Evolutionary conservation across 768 basidiomycete species (phyloP).

Genomic region (Mycena pura): DNA sequence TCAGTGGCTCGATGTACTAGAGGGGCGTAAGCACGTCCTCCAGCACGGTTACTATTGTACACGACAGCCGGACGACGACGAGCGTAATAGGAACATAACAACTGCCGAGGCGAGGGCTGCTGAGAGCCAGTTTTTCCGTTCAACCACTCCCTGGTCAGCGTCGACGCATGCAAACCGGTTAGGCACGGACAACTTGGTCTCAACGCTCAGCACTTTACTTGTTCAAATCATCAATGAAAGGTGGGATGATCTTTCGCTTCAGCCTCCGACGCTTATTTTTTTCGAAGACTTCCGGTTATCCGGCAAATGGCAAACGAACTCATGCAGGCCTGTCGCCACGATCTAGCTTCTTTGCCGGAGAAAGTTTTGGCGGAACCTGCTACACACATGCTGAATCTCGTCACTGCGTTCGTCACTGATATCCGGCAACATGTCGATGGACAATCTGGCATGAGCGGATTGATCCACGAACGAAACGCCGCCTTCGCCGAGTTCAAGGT

Average conservation of each 20-base stretch:
- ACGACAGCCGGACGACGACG: constrained; percentile 47
- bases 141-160: constrained; percentile 43
- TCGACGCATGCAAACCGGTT: constrained; percentile 37
- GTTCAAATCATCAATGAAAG: constrained; percentile 40
- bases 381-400: constrained; percentile 41
- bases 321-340: constrained; percentile 34
- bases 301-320: constrained; percentile 37
- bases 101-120: constrained; percentile 38
- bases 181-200: constrained; percentile 43
- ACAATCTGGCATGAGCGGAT: constrained; percentile 25
- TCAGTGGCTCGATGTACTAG: constrained; percentile 51
- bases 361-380: constrained; percentile 42
- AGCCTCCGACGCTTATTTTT: neutral
- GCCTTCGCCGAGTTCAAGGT: constrained; percentile 37
- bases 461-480: constrained; percentile 41
- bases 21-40: constrained; percentile 46
- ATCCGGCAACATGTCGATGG: constrained; percentile 38
- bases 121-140: constrained; percentile 44
- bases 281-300: constrained; percentile 21
- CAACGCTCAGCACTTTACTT: constrained; percentile 43
- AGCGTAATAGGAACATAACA: constrained; percentile 39
- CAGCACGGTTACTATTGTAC: constrained; percentile 52
- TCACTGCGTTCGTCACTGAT: constrained; percentile 41
- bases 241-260: neutral
- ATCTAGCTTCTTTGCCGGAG: constrained; percentile 37